Evolutionary conservation across 169 alveolate genomes (phyloP).

Genomic region (Plasmodium billcollinsi): DNA sequence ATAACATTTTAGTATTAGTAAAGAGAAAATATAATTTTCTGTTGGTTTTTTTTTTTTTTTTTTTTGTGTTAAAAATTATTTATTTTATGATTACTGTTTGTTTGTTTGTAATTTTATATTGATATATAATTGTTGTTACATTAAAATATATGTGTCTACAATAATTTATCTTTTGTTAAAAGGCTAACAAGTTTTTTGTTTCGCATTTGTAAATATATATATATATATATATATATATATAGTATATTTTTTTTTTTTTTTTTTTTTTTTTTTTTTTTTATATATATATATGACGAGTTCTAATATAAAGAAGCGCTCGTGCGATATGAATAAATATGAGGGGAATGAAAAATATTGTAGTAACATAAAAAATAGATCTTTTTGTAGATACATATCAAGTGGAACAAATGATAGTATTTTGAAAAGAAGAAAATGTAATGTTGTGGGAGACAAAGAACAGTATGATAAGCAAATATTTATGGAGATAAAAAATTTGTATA

Average conservation of each 20-base stretch:
- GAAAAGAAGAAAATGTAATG: constrained; percentile 21
- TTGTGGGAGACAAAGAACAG: neutral
- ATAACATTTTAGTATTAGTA: too few relatives aligned
- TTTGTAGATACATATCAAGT: constrained; percentile 5
- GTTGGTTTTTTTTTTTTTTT: too few relatives aligned
- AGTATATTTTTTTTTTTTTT: neutral
- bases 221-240: too few relatives aligned
- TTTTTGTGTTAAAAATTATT: too few relatives aligned
- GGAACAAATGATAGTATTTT: constrained; percentile 4
- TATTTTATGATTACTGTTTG: too few relatives aligned
- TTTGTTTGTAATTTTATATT: too few relatives aligned
- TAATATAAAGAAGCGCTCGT: constrained; percentile 35
- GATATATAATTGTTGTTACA: too few relatives aligned
- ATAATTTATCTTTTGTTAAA: too few relatives aligned
- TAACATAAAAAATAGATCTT: constrained; percentile 3
- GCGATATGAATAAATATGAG: neutral
- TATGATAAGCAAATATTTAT: constrained; percentile 19
- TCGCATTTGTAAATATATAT: too few relatives aligned
- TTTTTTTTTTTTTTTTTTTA: neutral
- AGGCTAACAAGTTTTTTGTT: too few relatives aligned
- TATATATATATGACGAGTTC: neutral
- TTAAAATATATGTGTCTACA: too few relatives aligned
- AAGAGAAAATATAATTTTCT: too few relatives aligned
- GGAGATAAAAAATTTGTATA: constrained; percentile 55
- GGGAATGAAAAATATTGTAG: neutral